Percentiles rank a stretch among this genome's conserved stretches.
Evolutionary conservation across 2,329 filamentous ascomycete genomes (phyloP).

Genomic region (Cordyceps pruinosa): DNA sequence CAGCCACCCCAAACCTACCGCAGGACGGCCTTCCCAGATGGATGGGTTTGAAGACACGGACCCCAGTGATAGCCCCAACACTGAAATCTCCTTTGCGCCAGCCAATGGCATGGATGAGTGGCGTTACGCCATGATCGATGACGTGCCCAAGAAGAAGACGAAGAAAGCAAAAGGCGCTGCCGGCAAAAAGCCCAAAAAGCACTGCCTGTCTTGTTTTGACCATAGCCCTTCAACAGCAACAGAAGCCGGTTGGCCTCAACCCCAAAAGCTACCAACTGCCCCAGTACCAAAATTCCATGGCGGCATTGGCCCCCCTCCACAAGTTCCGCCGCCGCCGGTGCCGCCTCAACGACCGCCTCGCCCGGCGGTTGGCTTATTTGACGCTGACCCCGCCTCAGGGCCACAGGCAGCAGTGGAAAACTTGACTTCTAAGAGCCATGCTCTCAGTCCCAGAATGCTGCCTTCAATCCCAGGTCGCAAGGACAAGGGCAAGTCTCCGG

Average conservation of each 20-base stretch:
- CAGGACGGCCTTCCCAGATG: constrained; percentile 20
- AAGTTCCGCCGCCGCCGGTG: constrained; percentile 6
- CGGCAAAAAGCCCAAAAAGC: constrained; percentile 7
- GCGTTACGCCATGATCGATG: constrained; percentile 28
- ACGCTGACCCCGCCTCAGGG: not conserved
- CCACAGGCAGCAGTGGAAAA: not conserved
- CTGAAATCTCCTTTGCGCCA: constrained; percentile 26
- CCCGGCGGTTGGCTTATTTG: constrained; percentile 7
- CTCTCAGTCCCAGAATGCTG: constrained; percentile 11
- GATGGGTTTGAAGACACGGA: constrained; percentile 22
- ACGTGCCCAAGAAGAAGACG: constrained; percentile 18
- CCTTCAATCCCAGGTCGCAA: not conserved
- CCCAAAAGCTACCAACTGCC: constrained; percentile 13
- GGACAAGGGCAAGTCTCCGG: not conserved
- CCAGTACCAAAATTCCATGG: constrained; percentile 1
- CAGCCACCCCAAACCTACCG: not conserved
- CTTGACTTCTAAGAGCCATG: constrained; percentile 3
- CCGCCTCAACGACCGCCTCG: constrained; percentile 13
- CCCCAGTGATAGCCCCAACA: constrained; percentile 21
- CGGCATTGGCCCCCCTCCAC: constrained; percentile 5
- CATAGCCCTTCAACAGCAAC: constrained; percentile 19
- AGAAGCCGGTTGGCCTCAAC: constrained; percentile 20
- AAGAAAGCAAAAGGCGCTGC: constrained; percentile 10
- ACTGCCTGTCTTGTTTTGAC: constrained; percentile 26
- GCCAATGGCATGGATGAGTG: constrained; percentile 26